These are phyloP conservation scores for Auricularia heimuer DNA, from an alignment of 768 basidiomycete species.

Conservation along the genomic window DNA sequence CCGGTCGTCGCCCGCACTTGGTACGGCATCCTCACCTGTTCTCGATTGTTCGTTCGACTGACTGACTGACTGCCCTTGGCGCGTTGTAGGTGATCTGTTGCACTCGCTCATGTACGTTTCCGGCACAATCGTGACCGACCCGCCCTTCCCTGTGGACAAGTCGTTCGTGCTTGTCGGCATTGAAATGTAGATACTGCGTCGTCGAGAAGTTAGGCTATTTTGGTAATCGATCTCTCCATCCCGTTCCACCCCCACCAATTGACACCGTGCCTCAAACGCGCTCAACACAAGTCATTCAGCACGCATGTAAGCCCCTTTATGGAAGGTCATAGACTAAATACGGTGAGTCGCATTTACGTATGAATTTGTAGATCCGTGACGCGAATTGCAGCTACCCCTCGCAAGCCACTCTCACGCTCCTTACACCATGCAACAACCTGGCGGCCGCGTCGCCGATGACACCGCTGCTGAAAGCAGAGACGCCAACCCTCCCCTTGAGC, in stretches of 20 bases:
- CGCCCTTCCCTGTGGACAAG: conserved; percentile 64
- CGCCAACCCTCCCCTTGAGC: background rate
- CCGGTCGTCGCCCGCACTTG: conserved; percentile 57
- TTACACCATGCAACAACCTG: no score
- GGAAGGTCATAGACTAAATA: no score
- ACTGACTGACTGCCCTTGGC: background rate
- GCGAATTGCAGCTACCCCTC: no score
- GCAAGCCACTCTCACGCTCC: no score
- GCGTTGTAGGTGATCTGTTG: conserved; percentile 42
- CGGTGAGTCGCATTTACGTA: no score
- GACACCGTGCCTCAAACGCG: background rate
- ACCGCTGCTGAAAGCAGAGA: background rate
- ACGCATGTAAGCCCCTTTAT: no score
- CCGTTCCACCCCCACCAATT: background rate
- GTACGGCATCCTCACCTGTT: conserved; percentile 4
- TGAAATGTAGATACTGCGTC: conserved; percentile 44
- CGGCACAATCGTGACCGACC: conserved; percentile 73
- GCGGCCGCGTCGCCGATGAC: no score
- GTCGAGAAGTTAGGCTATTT: background rate
- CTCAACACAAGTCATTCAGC: background rate
- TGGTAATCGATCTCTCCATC: background rate
- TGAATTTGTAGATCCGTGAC: no score
- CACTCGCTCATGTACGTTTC: conserved; percentile 93
- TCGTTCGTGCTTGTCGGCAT: conserved; percentile 78
- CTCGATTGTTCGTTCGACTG: background rate